Evolutionary conservation across 352 stramenopile species (phyloP).

Genomic region (Globisporangium paroecandrum): DNA sequence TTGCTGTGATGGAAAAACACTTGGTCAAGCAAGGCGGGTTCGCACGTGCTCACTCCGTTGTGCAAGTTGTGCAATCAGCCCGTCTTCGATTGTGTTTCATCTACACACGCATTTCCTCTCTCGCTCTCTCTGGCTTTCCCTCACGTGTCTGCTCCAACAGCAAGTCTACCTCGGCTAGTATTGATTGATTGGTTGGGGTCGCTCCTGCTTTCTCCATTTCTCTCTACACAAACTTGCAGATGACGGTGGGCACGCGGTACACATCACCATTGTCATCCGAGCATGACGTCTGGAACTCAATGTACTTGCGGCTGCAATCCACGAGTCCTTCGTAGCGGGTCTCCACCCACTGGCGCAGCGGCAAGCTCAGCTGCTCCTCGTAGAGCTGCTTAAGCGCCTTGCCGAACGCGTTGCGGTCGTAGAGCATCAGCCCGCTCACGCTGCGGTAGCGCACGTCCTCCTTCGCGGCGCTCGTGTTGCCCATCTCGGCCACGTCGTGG

Average conservation of each 20-base stretch:
- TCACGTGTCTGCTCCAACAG: not conserved
- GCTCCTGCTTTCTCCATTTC: not conserved
- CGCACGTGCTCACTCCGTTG: no score
- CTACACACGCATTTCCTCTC: not conserved
- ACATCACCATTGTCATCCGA: slow-evolving; percentile 79
- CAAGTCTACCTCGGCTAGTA: not conserved
- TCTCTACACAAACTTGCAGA: slow-evolving; percentile 77
- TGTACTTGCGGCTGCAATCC: slow-evolving; percentile 79
- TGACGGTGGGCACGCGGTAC: slow-evolving; percentile 83
- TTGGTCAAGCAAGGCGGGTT: no score
- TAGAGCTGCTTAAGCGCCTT: slow-evolving; percentile 76
- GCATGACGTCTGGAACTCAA: slow-evolving; percentile 81
- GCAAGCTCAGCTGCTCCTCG: slow-evolving; percentile 46
- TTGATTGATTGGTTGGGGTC: not conserved
- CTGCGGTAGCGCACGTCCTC: slow-evolving; percentile 61
- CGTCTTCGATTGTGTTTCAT: not conserved
- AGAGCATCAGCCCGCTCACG: slow-evolving; percentile 83
- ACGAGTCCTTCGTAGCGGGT: slow-evolving; percentile 79
- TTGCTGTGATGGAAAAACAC: no score
- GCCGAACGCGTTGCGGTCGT: slow-evolving; percentile 77
- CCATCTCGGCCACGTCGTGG: slow-evolving; percentile 71
- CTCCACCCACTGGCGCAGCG: slow-evolving; percentile 66
- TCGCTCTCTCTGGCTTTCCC: not conserved
- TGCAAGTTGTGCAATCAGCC: not conserved
- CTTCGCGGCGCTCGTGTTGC: slow-evolving; percentile 43